phyloP scores from a whole-genome alignment of 129 eudicot genomes.

The Sambucus nigra region DNA sequence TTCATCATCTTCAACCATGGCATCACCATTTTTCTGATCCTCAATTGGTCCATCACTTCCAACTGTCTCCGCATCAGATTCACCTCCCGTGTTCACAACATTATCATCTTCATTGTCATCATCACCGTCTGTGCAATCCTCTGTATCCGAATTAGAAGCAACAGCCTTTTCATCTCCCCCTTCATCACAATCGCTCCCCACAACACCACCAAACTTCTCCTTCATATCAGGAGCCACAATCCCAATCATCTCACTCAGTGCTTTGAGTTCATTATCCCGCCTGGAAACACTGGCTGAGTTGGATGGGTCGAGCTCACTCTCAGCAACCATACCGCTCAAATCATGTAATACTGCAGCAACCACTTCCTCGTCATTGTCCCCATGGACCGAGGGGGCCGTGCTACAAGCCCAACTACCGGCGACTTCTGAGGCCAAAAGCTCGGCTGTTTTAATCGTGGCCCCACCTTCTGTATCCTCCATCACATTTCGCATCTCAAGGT shows the following conservation, averaged over 20 bases:
- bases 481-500: constrained; percentile 16
- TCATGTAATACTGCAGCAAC: constrained; percentile 34
- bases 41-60: constrained; percentile 23
- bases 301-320: constrained; percentile 43
- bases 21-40: constrained; percentile 16
- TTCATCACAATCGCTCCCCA: constrained; percentile 30
- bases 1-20: constrained; percentile 48
- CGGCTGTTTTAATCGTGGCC: constrained; percentile 53
- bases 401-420: constrained; percentile 84
- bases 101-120: constrained; percentile 14
- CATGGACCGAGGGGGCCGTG: constrained; percentile 73
- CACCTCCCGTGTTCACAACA: constrained; percentile 14
- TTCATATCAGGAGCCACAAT: constrained; percentile 72
- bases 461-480: constrained; percentile 55
- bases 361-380: constrained; percentile 56
- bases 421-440: constrained; percentile 88
- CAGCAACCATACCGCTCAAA: constrained; percentile 50
- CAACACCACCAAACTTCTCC: constrained; percentile 44
- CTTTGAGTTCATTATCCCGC: constrained; percentile 40
- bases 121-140: constrained; percentile 45
- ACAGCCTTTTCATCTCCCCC: constrained; percentile 20
- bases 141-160: constrained; percentile 56
- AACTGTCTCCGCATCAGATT: constrained; percentile 46
- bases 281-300: constrained; percentile 22
- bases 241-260: constrained; percentile 59